A percentile compares a stretch with the other conserved stretches of the same genome.
Conservation (phyloP, 345 rosid species). For the Noccaea caerulescens region DNA sequence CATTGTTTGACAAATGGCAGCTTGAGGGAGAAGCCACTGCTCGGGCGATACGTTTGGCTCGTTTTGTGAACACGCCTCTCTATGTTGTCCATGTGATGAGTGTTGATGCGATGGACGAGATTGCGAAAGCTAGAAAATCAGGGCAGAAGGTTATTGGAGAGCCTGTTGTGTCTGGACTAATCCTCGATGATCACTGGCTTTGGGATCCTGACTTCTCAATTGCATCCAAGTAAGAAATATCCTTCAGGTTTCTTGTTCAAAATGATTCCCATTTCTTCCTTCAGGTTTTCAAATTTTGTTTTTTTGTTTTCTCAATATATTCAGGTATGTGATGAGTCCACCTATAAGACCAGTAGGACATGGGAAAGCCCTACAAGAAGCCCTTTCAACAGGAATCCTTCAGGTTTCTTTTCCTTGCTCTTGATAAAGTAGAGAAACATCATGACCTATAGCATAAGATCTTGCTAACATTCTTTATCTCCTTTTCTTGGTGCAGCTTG, state of each 20-base stretch:
- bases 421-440: conserved; percentile 12
- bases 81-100: conserved; percentile 99
- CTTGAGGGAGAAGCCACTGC: conserved; percentile 97
- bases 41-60: conserved; percentile 89
- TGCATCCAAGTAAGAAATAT: conserved; percentile 73
- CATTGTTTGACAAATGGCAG: conserved; percentile 52
- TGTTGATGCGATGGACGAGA: conserved; percentile 97
- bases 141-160: conserved; percentile 97
- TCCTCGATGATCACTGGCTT: conserved; percentile 83
- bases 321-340: conserved; percentile 98
- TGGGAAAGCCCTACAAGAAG: conserved; percentile 84
- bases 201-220: conserved; percentile 87
- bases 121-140: conserved; percentile 91
- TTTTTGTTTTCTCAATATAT: conserved; percentile 29
- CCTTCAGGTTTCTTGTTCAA: not conserved
- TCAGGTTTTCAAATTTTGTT: not conserved
- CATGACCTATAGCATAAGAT: not conserved
- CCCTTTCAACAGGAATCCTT: conserved; percentile 87
- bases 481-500: conserved; percentile 61
- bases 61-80: conserved; percentile 88
- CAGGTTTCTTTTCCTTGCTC: conserved; percentile 57
- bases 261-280: conserved; percentile 4
- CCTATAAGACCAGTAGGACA: conserved; percentile 91
- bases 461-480: not conserved
- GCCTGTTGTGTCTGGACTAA: conserved; percentile 88